These are phyloP conservation scores for Falciphora oryzae DNA, from an alignment of 2,329 filamentous ascomycete species.

Conservation along the genomic window DNA sequence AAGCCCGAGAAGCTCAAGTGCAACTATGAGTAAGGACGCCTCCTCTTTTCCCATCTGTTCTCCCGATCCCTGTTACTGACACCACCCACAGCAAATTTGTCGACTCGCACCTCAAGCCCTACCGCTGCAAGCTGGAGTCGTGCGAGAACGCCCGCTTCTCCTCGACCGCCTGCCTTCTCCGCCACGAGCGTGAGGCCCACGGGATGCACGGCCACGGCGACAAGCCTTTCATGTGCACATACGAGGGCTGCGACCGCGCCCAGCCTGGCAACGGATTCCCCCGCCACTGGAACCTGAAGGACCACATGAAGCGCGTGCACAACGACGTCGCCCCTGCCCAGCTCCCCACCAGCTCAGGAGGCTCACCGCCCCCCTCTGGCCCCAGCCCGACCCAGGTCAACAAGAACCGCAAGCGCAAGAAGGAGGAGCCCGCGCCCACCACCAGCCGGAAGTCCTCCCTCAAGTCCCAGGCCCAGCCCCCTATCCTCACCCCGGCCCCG, in stretches of 20 bases:
- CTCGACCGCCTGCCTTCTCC: conserved; percentile 88
- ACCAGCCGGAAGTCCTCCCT: conserved; percentile 43
- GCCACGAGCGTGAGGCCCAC: conserved; percentile 92
- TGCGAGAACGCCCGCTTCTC: conserved; percentile 89
- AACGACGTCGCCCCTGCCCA: conserved; percentile 36
- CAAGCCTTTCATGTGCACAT: conserved; percentile 85
- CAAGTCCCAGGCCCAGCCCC: conserved; percentile 25
- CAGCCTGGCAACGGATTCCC: conserved; percentile 83
- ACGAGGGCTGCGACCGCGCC: conserved; percentile 80
- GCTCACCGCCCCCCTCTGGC: background rate
- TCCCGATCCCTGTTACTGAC: conserved; percentile 17
- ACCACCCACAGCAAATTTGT: conserved; percentile 73
- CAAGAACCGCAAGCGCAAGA: conserved; percentile 41
- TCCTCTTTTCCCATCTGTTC: background rate
- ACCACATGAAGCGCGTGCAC: conserved; percentile 97
- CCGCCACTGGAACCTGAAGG: conserved; percentile 89
- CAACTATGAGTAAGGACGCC: conserved; percentile 83
- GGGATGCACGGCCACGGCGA: conserved; percentile 92
- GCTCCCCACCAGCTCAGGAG: background rate
- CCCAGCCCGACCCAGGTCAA: conserved; percentile 1
- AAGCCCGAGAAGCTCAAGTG: conserved; percentile 95
- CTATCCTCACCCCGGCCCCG: conserved; percentile 22
- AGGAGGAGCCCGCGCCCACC: conserved; percentile 35
- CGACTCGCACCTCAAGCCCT: conserved; percentile 94
- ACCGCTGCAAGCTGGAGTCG: conserved; percentile 80